These are phyloP conservation scores for Blastobotrys proliferans DNA, from an alignment of 1,139 yeast species.

Conservation along the genomic window DNA sequence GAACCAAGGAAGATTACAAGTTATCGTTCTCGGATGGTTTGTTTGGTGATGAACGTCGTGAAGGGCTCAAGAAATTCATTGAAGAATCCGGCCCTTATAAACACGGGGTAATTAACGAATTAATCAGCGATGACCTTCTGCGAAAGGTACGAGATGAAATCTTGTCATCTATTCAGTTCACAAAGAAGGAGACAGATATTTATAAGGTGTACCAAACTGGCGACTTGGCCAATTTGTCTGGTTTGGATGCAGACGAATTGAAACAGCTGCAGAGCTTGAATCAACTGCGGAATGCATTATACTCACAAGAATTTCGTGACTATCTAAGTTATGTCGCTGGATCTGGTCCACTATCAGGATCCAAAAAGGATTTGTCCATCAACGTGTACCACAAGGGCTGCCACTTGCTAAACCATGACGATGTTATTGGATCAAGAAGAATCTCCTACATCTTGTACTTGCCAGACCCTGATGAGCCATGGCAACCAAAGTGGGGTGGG, in stretches of 20 bases:
- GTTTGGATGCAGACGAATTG: conserved; percentile 72
- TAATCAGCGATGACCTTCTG: conserved; percentile 72
- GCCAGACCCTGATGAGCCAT: conserved; percentile 83
- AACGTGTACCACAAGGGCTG: conserved; percentile 91
- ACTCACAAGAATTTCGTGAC: conserved; percentile 79
- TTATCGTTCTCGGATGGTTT: conserved; percentile 14
- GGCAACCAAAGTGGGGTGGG: conserved; percentile 93
- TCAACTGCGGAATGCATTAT: conserved; percentile 78
- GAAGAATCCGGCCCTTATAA: conserved; percentile 66
- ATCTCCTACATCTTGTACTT: conserved; percentile 88
- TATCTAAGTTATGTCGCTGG: conserved; percentile 78
- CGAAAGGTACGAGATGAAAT: conserved; percentile 82
- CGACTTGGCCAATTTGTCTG: conserved; percentile 88
- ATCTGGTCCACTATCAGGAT: conserved; percentile 84
- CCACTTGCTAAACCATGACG: conserved; percentile 92
- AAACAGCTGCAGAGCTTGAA: conserved; percentile 67
- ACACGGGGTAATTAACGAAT: conserved; percentile 78
- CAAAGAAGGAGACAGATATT: conserved; percentile 94
- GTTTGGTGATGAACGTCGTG: conserved; percentile 14
- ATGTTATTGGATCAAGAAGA: conserved; percentile 92
- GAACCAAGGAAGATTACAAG: conserved; percentile 6
- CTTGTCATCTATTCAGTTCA: conserved; percentile 76
- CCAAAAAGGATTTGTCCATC: conserved; percentile 86
- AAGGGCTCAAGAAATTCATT: conserved; percentile 25
- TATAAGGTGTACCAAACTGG: conserved; percentile 95